Evolutionary conservation across 176 grass and related monocot genomes (phyloP).

Genomic region (Thinopyrum elongatum): DNA sequence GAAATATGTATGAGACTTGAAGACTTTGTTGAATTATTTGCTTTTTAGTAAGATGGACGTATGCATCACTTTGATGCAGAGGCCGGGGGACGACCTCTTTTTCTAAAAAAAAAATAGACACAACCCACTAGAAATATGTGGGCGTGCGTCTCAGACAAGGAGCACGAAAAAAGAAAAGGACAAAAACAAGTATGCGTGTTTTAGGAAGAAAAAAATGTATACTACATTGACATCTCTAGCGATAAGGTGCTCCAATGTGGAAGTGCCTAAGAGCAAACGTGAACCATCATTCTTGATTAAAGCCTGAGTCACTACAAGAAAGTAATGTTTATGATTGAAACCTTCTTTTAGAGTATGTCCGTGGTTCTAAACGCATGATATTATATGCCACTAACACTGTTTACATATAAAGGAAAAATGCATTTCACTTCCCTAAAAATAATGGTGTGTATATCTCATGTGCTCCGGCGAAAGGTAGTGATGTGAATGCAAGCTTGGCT

Average conservation of each 20-base stretch:
- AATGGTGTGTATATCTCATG: neutral
- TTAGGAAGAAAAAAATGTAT: too few species aligned
- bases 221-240: neutral
- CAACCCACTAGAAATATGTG: too few species aligned
- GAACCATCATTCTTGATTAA: neutral
- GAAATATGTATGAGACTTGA: too few species aligned
- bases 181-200: too few species aligned
- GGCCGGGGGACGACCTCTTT: too few species aligned
- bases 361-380: neutral
- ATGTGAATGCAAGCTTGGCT: neutral
- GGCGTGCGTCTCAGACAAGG: too few species aligned
- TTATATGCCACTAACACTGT: neutral
- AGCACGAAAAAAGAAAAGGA: too few species aligned
- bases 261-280: neutral
- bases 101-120: too few species aligned
- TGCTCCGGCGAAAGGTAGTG: neutral
- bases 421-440: neutral
- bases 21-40: too few species aligned
- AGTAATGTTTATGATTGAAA: neutral
- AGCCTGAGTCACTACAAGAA: too few species aligned
- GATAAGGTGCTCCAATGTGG: neutral
- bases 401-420: neutral
- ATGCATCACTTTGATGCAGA: too few species aligned
- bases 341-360: neutral
- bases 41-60: too few species aligned